A percentile compares a stretch with the other conserved stretches of the same genome.
Conservation (phyloP, 176 grass and related monocot genomes). For the Neostapfia colusana region DNA sequence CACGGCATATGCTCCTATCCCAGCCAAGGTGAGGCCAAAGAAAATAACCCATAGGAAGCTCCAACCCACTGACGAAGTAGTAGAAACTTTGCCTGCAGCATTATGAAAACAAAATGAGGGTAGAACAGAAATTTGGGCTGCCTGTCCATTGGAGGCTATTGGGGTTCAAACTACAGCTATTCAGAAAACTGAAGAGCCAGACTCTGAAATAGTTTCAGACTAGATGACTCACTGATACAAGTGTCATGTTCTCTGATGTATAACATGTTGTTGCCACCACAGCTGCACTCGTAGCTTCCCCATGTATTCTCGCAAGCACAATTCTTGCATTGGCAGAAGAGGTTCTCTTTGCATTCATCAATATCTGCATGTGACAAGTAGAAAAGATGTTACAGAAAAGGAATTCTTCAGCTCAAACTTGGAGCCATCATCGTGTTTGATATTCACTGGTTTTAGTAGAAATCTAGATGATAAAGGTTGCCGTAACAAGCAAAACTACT, state of each 20-base stretch:
- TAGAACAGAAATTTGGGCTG: neutral
- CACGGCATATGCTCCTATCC: slow-evolving; percentile 71
- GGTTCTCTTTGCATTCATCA: slow-evolving; percentile 82
- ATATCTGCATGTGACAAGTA: slow-evolving; percentile 51
- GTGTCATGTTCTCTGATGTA: slow-evolving; percentile 92
- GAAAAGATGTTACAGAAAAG: neutral
- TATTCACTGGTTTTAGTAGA: neutral
- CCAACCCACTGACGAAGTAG: slow-evolving; percentile 52
- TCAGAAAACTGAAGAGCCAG: neutral
- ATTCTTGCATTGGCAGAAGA: slow-evolving; percentile 68
- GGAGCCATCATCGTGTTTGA: neutral
- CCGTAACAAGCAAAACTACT: neutral
- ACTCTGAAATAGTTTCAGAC: neutral
- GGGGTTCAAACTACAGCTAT: neutral
- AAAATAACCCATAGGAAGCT: slow-evolving; percentile 86
- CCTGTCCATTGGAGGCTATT: neutral
- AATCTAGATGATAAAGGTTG: neutral
- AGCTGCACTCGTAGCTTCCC: slow-evolving; percentile 87
- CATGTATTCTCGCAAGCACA: slow-evolving; percentile 79
- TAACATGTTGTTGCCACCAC: slow-evolving; percentile 52
- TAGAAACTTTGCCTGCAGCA: slow-evolving; percentile 47
- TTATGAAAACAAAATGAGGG: neutral
- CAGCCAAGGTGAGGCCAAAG: slow-evolving; percentile 63
- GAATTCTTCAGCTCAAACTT: neutral
- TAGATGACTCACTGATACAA: slow-evolving; percentile 71